phyloP scores from a whole-genome alignment of 116 monocot genomes.

The Papilionanthe hybrid region DNA sequence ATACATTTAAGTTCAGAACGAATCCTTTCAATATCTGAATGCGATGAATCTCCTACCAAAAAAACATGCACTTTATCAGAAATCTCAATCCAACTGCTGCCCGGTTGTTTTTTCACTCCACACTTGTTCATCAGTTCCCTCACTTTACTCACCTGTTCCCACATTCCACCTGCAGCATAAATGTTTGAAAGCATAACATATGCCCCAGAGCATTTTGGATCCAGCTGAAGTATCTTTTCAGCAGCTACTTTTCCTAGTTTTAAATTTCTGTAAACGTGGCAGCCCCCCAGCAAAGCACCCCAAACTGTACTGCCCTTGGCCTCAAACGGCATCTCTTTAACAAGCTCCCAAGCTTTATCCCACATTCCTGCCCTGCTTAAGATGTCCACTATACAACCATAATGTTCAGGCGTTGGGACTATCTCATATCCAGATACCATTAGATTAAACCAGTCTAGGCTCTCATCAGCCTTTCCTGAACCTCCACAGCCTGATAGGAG shows the following conservation, averaged over 20 bases:
- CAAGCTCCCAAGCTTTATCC: constrained; percentile 57
- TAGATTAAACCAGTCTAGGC: constrained; percentile 51
- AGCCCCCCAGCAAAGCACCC: constrained; percentile 68
- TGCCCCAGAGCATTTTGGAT: constrained; percentile 57
- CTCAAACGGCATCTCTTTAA: constrained; percentile 60
- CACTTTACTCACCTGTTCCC: constrained; percentile 55
- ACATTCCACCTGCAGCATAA: constrained; percentile 67
- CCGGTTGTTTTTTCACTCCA: constrained; percentile 65
- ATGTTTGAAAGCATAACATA: constrained; percentile 87
- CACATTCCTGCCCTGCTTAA: constrained; percentile 61
- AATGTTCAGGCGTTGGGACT: constrained; percentile 59
- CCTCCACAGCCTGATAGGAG: constrained; percentile 68
- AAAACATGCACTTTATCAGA: constrained; percentile 60
- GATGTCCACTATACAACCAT: constrained; percentile 73
- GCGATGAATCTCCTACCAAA: constrained; percentile 56
- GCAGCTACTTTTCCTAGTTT: constrained; percentile 69
- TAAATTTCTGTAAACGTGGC: constrained; percentile 43
- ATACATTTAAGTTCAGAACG: constrained; percentile 40
- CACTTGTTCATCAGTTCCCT: constrained; percentile 61
- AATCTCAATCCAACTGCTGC: constrained; percentile 78
- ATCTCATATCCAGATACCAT: constrained; percentile 58
- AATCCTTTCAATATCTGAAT: constrained; percentile 56
- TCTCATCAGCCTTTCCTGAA: constrained; percentile 60
- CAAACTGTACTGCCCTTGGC: constrained; percentile 44
- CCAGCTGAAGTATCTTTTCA: constrained; percentile 47